Percentiles rank a stretch among this genome's conserved stretches.
These are phyloP conservation scores for Colletotrichum filicis DNA, from an alignment of 2,329 filamentous ascomycete genomes.

Conservation along the genomic window DNA sequence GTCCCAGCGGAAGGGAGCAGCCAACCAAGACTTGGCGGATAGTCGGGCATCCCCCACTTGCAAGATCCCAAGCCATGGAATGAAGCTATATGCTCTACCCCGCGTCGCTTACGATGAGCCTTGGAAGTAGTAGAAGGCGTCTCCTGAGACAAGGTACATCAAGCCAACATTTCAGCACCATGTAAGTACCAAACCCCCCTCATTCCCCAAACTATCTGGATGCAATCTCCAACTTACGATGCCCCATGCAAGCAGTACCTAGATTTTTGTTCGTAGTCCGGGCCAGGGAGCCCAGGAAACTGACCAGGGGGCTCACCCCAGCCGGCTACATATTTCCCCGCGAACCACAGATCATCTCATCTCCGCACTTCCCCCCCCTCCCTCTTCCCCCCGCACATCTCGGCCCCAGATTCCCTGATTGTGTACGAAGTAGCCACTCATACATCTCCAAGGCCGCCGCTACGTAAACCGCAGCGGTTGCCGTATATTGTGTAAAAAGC, in stretches of 20 bases:
- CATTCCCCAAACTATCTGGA: not conserved
- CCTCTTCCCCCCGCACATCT: not conserved
- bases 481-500: not conserved
- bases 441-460: constrained; percentile 22
- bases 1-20: not conserved
- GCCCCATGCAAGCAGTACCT: not conserved
- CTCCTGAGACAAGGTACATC: not conserved
- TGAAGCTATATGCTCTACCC: not conserved
- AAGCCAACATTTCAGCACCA: not conserved
- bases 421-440: constrained; percentile 1
- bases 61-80: not conserved
- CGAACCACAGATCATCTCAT: constrained; percentile 26
- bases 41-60: constrained; percentile 7
- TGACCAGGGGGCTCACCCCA: not conserved
- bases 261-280: not conserved
- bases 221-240: not conserved
- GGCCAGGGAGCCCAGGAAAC: not conserved
- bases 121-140: not conserved
- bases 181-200: not conserved
- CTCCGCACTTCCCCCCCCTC: not conserved
- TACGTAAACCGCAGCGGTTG: not conserved
- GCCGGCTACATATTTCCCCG: constrained; percentile 31
- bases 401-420: not conserved
- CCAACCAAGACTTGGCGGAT: constrained; percentile 20
- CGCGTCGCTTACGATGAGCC: not conserved